Evolutionary conservation across 129 eudicot species (phyloP).

Genomic region (Flaveria trinervia): DNA sequence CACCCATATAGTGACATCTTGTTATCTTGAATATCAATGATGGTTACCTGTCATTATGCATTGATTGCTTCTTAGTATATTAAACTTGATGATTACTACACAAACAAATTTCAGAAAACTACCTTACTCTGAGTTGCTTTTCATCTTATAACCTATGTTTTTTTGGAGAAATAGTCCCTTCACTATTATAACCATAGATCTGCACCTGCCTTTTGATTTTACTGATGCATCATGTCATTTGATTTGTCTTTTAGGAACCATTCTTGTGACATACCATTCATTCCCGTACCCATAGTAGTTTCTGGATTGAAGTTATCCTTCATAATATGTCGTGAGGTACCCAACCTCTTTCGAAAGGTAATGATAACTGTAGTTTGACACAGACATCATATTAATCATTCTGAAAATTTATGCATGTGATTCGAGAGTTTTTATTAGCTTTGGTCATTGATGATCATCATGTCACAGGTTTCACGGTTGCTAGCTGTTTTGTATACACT

Average conservation of each 20-base stretch:
- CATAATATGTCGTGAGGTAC: slow-evolving; percentile 70
- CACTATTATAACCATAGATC: neutral
- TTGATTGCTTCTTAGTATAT: neutral
- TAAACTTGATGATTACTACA: neutral
- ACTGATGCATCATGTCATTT: slow-evolving; percentile 28
- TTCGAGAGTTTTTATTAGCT: neutral
- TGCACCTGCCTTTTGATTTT: slow-evolving; percentile 11
- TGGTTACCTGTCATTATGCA: neutral
- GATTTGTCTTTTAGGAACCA: slow-evolving; percentile 34
- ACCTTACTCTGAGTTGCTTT: neutral
- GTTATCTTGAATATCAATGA: neutral
- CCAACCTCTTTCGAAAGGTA: slow-evolving; percentile 78
- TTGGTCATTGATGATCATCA: slow-evolving; percentile 11
- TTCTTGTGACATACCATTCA: slow-evolving; percentile 41
- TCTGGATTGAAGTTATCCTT: slow-evolving; percentile 67
- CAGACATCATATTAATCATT: slow-evolving; percentile 5
- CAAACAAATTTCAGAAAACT: neutral
- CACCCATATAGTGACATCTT: neutral
- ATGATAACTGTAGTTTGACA: neutral
- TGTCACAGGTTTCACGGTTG: slow-evolving; percentile 80
- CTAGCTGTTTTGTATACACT: slow-evolving; percentile 65
- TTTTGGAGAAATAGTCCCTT: neutral
- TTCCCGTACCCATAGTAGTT: slow-evolving; percentile 46
- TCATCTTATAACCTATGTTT: neutral
- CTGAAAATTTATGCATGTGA: slow-evolving; percentile 2